Conservation (phyloP, 2,329 filamentous ascomycete species). For the Claviceps pusilla region DNA sequence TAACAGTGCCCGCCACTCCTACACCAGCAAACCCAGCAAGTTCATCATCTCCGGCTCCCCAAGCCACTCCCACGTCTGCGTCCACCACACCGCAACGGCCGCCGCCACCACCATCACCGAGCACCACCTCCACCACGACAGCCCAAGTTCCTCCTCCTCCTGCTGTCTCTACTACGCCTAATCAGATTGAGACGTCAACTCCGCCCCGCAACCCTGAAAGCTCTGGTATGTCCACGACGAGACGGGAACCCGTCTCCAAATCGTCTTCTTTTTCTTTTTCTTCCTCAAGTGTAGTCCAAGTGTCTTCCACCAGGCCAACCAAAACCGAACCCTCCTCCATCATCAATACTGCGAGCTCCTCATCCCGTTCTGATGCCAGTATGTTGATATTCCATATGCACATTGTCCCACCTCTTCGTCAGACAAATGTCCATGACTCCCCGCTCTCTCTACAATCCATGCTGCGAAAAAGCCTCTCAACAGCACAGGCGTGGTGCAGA, state of each 20-base stretch:
- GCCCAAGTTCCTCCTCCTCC: conserved; percentile 1
- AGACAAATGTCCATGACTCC: background rate
- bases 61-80: background rate
- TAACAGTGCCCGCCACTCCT: background rate
- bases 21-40: background rate
- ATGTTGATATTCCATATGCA: conserved; percentile 10
- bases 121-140: conserved; percentile 5
- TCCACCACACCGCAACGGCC: background rate
- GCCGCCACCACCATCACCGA: background rate
- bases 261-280: conserved; percentile 13
- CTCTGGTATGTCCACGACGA: conserved; percentile 15
- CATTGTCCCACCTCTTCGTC: background rate
- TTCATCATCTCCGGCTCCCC: background rate
- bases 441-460: background rate
- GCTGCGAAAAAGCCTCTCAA: background rate
- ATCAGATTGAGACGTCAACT: conserved; percentile 2
- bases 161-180: background rate
- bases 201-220: conserved; percentile 6
- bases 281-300: conserved; percentile 13
- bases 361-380: conserved; percentile 15
- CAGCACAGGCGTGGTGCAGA: background rate
- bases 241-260: conserved; percentile 15
- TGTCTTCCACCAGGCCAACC: conserved; percentile 13
- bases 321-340: conserved; percentile 11
- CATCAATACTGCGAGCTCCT: background rate